Evolutionary conservation across 257 asterid species (phyloP), one percentile per base, ranked within the genome.

Genomic region (Solanum lycopersicoides): DNA sequence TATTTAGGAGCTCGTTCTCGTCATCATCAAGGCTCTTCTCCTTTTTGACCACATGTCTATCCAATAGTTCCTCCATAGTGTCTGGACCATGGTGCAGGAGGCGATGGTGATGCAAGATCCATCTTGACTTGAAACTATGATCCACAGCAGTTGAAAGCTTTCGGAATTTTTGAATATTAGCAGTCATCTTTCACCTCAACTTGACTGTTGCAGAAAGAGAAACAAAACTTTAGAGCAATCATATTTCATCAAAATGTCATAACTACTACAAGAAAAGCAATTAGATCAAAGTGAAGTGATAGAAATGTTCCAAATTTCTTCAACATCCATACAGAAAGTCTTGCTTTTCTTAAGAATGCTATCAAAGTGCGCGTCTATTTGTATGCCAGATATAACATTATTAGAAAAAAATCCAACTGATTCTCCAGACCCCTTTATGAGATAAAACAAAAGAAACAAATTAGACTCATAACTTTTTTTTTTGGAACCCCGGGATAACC

Each of bases 41-140:
- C 60, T 86, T 84, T 89, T 95, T 95, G 10, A 88, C 95, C 6
- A 95, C 75, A 89, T 97, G 99, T 69, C 98, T 90, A 9, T 95
- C 99, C 63, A 97, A 86, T 82, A 97, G 95, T 89, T 97, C 99
- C 86, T 95, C 99, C 59, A 97, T 87, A 3, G 99, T 95, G 83
- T 95, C 99, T 14, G 99, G 99, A 2, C 99, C 99, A 65, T 93
- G 63, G 93, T 97, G 98, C 68, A 95, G 86, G 47, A 88, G 91
- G 86, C 91, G 73, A 47, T 15, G 84, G 84, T 21, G 86, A n/a
- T 63, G 74, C 32, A 77, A 88, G 37, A 65, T 41, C 80, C 80
- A 59, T 65, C 39, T 83, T 86, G 82, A 83, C 85, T 23, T 42
- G 35, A 89, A 75, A 84, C 82, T 86, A 83, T 34, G 92, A 88